Conservation (phyloP, 345 rosid species). For the Acer yangbiense region DNA sequence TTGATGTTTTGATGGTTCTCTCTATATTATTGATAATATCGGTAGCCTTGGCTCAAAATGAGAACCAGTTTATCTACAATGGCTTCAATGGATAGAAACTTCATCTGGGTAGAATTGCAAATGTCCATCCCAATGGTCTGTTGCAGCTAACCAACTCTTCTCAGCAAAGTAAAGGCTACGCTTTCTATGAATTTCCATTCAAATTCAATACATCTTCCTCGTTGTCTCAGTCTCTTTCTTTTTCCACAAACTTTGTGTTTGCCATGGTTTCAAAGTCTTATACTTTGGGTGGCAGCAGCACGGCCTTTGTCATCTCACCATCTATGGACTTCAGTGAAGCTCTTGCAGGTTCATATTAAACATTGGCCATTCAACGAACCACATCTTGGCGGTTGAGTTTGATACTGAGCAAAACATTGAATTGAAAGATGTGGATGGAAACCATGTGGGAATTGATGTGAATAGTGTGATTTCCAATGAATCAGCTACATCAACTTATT, state of each 20-base stretch:
- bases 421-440: constrained; percentile 42
- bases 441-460: constrained; percentile 65
- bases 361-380: constrained; percentile 40
- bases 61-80: constrained; percentile 33
- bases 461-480: constrained; percentile 40
- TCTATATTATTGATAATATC: no score
- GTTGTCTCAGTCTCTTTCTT: constrained; percentile 10
- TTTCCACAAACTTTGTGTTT: constrained; percentile 25
- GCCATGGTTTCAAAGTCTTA: constrained; percentile 16
- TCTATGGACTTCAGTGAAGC: constrained; percentile 14
- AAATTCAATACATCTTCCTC: constrained; percentile 23
- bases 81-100: no score
- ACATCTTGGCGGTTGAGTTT: constrained; percentile 51
- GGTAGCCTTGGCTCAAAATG: constrained; percentile 29
- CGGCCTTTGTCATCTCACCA: constrained; percentile 23
- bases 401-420: constrained; percentile 44
- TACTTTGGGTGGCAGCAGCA: constrained; percentile 13
- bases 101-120: constrained; percentile 15
- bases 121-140: constrained; percentile 47
- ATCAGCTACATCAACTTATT: constrained; percentile 42
- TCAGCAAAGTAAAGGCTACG: constrained; percentile 39
- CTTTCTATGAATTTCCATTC: constrained; percentile 44
- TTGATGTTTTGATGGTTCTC: no score
- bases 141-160: constrained; percentile 58
- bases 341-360: constrained; percentile 12